These are phyloP conservation scores for Puccinia triticina DNA, from an alignment of 1,284 basidiomycete species.

Conservation along the genomic window DNA sequence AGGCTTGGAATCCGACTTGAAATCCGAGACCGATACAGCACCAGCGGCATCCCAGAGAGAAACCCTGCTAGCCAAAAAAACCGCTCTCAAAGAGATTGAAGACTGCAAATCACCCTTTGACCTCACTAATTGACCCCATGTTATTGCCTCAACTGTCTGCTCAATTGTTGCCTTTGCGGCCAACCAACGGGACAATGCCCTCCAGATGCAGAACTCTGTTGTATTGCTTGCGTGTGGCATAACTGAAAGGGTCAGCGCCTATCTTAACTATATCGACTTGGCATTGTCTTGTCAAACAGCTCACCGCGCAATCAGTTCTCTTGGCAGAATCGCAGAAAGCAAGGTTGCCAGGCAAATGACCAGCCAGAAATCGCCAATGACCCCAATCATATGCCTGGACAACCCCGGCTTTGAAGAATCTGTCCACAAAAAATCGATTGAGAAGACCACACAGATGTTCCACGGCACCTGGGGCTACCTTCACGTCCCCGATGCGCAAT, in stretches of 20 bases:
- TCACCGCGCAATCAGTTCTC: not conserved
- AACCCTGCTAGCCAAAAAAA: too few species aligned
- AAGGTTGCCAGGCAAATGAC: not conserved
- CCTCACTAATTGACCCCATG: not conserved
- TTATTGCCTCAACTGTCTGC: not conserved
- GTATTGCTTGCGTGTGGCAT: not conserved
- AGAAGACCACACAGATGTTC: not conserved
- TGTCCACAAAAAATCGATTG: not conserved
- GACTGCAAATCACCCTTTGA: not conserved
- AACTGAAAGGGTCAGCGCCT: not conserved
- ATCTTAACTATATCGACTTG: constrained; percentile 10
- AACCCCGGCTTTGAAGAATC: constrained; percentile 13
- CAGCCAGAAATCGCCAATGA: not conserved
- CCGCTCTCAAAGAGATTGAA: too few species aligned
- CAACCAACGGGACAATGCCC: not conserved
- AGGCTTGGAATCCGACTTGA: not conserved
- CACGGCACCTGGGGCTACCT: constrained; percentile 21
- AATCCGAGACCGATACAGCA: not conserved
- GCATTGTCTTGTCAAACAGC: not conserved
- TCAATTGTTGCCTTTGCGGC: not conserved
- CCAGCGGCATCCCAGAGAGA: too few species aligned
- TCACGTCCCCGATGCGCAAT: too few species aligned
- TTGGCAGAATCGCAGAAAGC: not conserved
- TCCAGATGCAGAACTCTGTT: not conserved
- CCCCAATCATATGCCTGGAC: constrained; percentile 11